phyloP scores from a whole-genome alignment of 2,329 filamentous ascomycete species.

The Trichoderma semiorbis region DNA sequence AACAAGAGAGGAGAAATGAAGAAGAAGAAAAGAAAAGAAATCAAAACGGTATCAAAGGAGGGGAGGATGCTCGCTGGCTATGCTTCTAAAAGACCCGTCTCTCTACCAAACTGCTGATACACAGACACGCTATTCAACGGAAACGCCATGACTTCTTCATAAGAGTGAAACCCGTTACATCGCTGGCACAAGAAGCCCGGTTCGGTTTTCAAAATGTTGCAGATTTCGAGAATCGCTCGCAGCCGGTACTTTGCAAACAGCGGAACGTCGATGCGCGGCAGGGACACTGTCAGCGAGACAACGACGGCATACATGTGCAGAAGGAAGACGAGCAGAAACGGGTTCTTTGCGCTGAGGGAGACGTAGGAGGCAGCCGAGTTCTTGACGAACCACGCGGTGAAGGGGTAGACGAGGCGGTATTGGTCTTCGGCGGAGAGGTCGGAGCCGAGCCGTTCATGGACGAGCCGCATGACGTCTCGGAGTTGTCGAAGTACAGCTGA shows the following conservation, averaged over 20 bases:
- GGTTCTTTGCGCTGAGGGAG: slow-evolving; percentile 4
- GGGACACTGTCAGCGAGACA: background rate
- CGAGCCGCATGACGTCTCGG: slow-evolving; percentile 4
- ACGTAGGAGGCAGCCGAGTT: background rate
- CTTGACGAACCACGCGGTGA: slow-evolving; percentile 9
- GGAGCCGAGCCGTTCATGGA: slow-evolving; percentile 5
- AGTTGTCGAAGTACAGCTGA: slow-evolving; percentile 3
- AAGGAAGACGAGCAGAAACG: background rate
- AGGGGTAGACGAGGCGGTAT: slow-evolving; percentile 5
- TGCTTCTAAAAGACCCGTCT: background rate
- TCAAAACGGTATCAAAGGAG: background rate
- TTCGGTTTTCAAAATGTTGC: background rate
- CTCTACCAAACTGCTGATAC: slow-evolving; percentile 3
- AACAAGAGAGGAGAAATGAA: background rate
- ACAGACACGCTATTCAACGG: background rate
- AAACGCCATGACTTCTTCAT: background rate
- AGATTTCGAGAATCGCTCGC: slow-evolving; percentile 2
- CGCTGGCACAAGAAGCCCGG: slow-evolving; percentile 2
- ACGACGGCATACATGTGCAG: slow-evolving; percentile 7
- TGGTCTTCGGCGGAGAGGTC: slow-evolving; percentile 6
- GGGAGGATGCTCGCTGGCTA: background rate
- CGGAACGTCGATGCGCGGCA: background rate
- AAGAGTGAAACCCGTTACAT: slow-evolving; percentile 1
- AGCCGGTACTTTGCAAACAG: slow-evolving; percentile 4
- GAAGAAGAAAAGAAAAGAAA: background rate